Evolutionary conservation across 371 early-diverging fungal species (phyloP), one percentile per base, ranked within the genome.

Genomic region (Nematocida parisii): DNA sequence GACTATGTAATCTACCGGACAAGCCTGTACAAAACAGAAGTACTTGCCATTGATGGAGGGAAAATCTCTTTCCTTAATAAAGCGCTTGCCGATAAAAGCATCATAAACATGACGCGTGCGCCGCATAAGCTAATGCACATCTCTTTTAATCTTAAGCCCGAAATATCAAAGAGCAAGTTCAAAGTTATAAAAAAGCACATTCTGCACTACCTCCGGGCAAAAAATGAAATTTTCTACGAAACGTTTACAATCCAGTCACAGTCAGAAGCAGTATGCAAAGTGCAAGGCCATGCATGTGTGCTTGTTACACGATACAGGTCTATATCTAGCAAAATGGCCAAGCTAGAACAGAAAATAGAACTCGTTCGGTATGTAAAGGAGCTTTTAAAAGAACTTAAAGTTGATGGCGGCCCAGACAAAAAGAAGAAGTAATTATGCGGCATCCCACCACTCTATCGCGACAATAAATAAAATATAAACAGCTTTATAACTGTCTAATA

Each of bases 41-140:
- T 88, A 1, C 46, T 86, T 15, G 61, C 75, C 3, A 67, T 73
- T 22, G 82, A 84, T 58, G 88, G 88, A 5, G 88, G 87, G n/a
- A 86, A 81, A 50, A 75, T 88, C 15, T 85, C 85, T 61, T 81
- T 86, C 64, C 73, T 86, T 2, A 88, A 88, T 83, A 85, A 83
- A 42, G 83, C 80, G 22, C 72, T 88, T 15, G 84, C 86, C 81
- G 81, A 75, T 39, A 85, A 85, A 61, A 82, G 22, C 20, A 24
- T 88, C 9, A 71, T 88, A 5, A 88, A 88, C 71, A 85, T 88
- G 84, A 83, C 88, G 42, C 66, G 85, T 46, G 86, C 87, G 4
- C 88, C 88, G 9, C 85, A 88, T 58, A 86, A 88, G 64, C 80
- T 85, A 4, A 58, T 88, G 18, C 71, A 85, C 11, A 85, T 88